Evolutionary conservation across 495 filamentous ascomycete genomes (phyloP).

Genomic region (Tricharina praecox): DNA sequence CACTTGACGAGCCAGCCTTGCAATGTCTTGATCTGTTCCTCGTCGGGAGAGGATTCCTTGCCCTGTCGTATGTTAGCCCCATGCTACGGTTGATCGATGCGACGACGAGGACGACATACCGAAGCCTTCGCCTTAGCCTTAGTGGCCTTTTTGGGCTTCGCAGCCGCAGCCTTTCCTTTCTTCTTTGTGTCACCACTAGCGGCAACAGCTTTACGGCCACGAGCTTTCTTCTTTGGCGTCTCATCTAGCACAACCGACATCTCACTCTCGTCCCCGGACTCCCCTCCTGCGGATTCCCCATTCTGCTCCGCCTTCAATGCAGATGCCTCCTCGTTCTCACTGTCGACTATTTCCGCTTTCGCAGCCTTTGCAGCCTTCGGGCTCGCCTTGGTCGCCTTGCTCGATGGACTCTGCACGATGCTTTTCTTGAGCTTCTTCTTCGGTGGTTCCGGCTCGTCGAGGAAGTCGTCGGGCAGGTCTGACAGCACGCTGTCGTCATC

Average conservation of each 20-base stretch:
- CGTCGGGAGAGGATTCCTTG: slow-evolving; percentile 34
- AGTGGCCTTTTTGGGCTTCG: slow-evolving; percentile 24
- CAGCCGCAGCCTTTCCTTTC: slow-evolving; percentile 8
- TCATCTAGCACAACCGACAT: slow-evolving; percentile 52
- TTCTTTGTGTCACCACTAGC: slow-evolving; percentile 4
- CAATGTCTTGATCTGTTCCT: slow-evolving; percentile 75
- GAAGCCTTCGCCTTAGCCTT: slow-evolving; percentile 16
- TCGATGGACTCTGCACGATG: neutral
- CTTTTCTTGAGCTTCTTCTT: slow-evolving; percentile 10
- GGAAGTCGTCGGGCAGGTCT: slow-evolving; percentile 8
- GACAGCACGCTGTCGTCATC: slow-evolving; percentile 17
- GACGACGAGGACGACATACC: neutral
- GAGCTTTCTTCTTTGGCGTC: slow-evolving; percentile 12
- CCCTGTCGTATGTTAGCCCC: slow-evolving; percentile 6
- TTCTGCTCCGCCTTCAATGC: slow-evolving; percentile 16
- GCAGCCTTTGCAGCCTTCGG: slow-evolving; percentile 8
- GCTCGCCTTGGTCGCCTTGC: neutral
- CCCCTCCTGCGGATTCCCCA: slow-evolving; percentile 20
- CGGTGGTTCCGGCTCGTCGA: slow-evolving; percentile 2
- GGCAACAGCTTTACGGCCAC: neutral
- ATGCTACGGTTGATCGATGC: neutral
- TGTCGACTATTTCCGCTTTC: slow-evolving; percentile 29
- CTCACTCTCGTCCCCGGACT: slow-evolving; percentile 54
- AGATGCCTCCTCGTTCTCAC: slow-evolving; percentile 14
- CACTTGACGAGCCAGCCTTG: slow-evolving; percentile 82